These are phyloP conservation scores for Aureobasidium sp. DNA, from an alignment of 2,329 filamentous ascomycete species.

Conservation along the genomic window DNA sequence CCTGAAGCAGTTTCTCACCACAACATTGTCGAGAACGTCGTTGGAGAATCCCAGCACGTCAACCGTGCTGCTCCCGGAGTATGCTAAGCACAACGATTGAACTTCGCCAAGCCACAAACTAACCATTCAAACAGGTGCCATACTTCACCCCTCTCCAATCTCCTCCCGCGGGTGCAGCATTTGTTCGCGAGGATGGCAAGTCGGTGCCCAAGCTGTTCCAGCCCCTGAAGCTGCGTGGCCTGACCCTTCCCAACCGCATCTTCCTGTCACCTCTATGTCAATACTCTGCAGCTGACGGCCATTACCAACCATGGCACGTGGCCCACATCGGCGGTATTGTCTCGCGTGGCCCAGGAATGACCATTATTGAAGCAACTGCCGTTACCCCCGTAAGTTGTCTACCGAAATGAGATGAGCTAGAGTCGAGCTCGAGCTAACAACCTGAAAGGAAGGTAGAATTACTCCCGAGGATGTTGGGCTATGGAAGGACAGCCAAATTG, in stretches of 20 bases:
- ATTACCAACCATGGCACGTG: conserved; percentile 73
- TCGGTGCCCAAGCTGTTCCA: conserved; percentile 54
- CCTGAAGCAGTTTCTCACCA: conserved; percentile 24
- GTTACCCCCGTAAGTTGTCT: conserved; percentile 53
- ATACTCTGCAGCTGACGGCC: conserved; percentile 61
- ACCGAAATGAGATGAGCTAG: neutral
- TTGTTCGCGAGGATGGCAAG: conserved; percentile 39
- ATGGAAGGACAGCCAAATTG: conserved; percentile 79
- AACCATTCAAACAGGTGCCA: conserved; percentile 26
- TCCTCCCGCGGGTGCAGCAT: conserved; percentile 41
- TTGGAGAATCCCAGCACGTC: conserved; percentile 28
- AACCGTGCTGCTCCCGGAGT: conserved; percentile 40
- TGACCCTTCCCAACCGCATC: conserved; percentile 63
- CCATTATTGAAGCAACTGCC: conserved; percentile 71
- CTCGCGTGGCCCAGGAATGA: conserved; percentile 64
- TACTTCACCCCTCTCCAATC: conserved; percentile 44
- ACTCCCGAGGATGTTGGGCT: conserved; percentile 72
- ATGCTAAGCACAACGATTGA: conserved; percentile 16
- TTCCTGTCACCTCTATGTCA: conserved; percentile 57
- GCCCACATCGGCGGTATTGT: conserved; percentile 76
- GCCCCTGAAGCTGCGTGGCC: conserved; percentile 49
- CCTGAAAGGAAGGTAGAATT: conserved; percentile 56
- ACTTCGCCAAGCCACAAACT: neutral
- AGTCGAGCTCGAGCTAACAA: neutral
- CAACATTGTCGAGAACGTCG: conserved; percentile 22